Conservation (phyloP, 2,329 filamentous ascomycete species). For the Ophiostoma angusticollis region DNA sequence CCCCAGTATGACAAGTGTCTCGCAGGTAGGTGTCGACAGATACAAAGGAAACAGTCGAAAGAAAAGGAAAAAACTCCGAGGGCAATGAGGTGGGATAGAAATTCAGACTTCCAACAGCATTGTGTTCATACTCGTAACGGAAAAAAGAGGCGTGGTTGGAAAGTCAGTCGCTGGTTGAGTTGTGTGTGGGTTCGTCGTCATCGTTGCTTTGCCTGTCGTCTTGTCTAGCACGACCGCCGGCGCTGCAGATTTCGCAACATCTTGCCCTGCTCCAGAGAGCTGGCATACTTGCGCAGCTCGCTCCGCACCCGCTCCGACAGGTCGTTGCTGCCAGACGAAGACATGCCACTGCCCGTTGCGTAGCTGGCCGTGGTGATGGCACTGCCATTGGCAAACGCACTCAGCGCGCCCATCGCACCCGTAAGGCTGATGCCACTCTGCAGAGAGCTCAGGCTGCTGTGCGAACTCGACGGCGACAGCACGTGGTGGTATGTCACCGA, state of each 20-base stretch:
- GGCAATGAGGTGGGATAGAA: not conserved
- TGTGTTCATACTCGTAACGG: conserved; percentile 1
- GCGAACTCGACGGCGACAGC: conserved; percentile 62
- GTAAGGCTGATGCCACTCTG: conserved; percentile 32
- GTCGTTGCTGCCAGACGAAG: conserved; percentile 20
- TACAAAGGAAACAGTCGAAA: not conserved
- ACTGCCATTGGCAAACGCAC: conserved; percentile 10
- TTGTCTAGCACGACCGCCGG: conserved; percentile 38
- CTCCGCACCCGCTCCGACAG: conserved; percentile 65
- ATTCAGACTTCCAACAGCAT: not conserved
- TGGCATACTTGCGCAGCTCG: conserved; percentile 75
- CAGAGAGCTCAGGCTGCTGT: conserved; percentile 73
- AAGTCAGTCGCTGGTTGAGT: too few relatives aligned
- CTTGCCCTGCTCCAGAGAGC: conserved; percentile 75
- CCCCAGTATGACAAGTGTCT: not conserved
- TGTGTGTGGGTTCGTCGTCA: too few relatives aligned
- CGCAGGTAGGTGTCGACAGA: not conserved
- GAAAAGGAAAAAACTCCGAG: not conserved
- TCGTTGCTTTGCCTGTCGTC: too few relatives aligned
- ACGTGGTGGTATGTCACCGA: conserved; percentile 26
- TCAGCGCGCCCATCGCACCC: conserved; percentile 9
- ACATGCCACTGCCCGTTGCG: conserved; percentile 29
- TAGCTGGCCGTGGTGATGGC: not conserved
- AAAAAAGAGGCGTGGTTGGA: not conserved
- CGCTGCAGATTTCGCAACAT: conserved; percentile 46